phyloP scores from a whole-genome alignment of 2,329 filamentous ascomycete species.

The Phaeosphaeriaceae sp. region DNA sequence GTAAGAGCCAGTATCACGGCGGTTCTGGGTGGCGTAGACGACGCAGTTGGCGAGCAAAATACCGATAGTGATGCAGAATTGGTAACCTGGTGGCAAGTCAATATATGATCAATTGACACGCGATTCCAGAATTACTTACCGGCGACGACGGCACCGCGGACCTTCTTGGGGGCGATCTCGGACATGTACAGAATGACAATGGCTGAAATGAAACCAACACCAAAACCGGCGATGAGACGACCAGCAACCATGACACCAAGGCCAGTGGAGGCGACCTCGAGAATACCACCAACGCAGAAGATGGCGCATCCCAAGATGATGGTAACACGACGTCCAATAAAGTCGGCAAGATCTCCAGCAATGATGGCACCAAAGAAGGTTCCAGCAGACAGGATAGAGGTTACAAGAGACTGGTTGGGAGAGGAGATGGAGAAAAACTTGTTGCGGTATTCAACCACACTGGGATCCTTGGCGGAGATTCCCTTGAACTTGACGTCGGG shows the following conservation, averaged over 20 bases:
- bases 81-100: conserved; percentile 57
- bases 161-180: conserved; percentile 73
- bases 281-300: conserved; percentile 47
- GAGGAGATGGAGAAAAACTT: conserved; percentile 50
- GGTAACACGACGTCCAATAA: conserved; percentile 72
- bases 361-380: conserved; percentile 78
- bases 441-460: conserved; percentile 56
- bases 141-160: conserved; percentile 75
- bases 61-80: conserved; percentile 84
- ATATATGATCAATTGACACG: not conserved
- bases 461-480: conserved; percentile 53
- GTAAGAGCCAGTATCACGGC: conserved; percentile 68
- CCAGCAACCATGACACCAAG: conserved; percentile 46
- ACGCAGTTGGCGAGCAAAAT: conserved; percentile 77
- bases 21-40: conserved; percentile 73
- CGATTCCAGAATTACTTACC: not conserved
- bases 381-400: conserved; percentile 82
- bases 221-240: conserved; percentile 48
- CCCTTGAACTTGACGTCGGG: not conserved
- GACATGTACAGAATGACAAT: conserved; percentile 76
- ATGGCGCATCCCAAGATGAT: conserved; percentile 48
- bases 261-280: conserved; percentile 45
- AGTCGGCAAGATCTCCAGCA: conserved; percentile 72
- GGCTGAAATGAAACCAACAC: conserved; percentile 49
- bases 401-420: conserved; percentile 71